Base-by-base conservation (phyloP, 2,329 filamentous ascomycete genomes). In the Aspergillus uvarum region DNA sequence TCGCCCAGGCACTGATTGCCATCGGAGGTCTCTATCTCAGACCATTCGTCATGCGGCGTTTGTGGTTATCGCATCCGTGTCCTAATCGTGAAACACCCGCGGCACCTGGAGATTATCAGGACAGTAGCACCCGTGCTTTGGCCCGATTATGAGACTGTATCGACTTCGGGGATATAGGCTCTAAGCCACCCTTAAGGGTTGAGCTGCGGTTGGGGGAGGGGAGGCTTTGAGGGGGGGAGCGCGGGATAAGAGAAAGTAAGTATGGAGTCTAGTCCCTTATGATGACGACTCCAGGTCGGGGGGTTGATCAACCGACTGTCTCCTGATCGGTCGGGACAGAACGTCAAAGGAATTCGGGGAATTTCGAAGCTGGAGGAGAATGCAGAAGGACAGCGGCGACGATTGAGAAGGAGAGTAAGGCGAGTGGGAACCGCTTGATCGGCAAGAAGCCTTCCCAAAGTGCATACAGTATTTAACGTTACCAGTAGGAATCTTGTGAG, bases 41-140 rank as follows among this genome's bases (percentile, higher is more conserved):
- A 68, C 67, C 74, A 75, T 74, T 70, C 74, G 73, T 72, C 68
- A 75, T 75, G 62, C 67, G 72, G 67, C 44, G 52, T 58, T 57
- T 57, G 61, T 62, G 49, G 52, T 59, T 66, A 62, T 67, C 64
- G 62, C 65, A 68, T 67, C 63, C 65, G 63, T 64, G 62, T 66
- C 62, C 65, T 66, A 55, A 35, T 44, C 42, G 29, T 47, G 53
- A 47, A 48, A 47, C 51, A 47, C 29, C 24, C 53, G 47, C 53
- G 53, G 53, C 26, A 24, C 44, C 26, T n/a, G 32, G 21, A 12
- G 42, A 31, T n/a, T 22, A 19, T 44, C 14, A 44, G 16, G 42
- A 21, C 26, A 21, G 32, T 21, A 48, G 42, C 38, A 47, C 42
- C 24, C 16, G 42, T 54, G 53, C 22, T 55, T 55, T 31, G 53